Evolutionary conservation across 2,329 filamentous ascomycete genomes (phyloP).

Genomic region (Ascochyta pisi): DNA sequence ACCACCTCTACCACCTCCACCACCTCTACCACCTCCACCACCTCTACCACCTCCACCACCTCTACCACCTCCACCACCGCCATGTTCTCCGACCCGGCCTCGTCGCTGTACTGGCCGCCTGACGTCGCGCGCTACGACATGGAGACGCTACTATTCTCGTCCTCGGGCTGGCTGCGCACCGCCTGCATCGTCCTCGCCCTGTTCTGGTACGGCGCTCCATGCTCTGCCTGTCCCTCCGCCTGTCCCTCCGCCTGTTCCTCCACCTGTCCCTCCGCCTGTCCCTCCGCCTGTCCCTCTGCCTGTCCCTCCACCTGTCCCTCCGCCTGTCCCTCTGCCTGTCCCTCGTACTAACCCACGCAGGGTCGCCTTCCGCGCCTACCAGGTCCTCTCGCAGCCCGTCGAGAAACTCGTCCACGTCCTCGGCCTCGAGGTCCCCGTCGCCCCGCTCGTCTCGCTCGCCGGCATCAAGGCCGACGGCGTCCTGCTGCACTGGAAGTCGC

Average conservation of each 20-base stretch:
- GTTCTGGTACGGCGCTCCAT: conserved; percentile 39
- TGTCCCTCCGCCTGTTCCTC: no score
- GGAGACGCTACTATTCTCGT: conserved; percentile 43
- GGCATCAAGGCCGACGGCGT: conserved; percentile 88
- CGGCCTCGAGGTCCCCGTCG: conserved; percentile 89
- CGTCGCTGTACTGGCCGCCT: conserved; percentile 44
- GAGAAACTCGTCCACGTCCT: conserved; percentile 89
- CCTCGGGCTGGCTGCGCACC: conserved; percentile 47
- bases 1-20: no score
- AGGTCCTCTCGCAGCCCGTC: conserved; percentile 88
- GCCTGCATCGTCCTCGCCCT: conserved; percentile 45
- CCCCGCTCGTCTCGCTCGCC: conserved; percentile 87
- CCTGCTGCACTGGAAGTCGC: conserved; percentile 87
- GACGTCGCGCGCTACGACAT: conserved; percentile 46
- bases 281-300: no score
- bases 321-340: no score
- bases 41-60: no score
- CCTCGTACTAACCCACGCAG: conserved; percentile 52
- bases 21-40: no score
- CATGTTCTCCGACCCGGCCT: conserved; percentile 44
- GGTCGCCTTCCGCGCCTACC: conserved; percentile 84
- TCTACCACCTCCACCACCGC: conserved; percentile 14
- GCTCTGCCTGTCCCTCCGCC: not conserved
- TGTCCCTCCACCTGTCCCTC: not conserved
- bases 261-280: not conserved